Conservation (phyloP, 2,329 filamentous ascomycete species). For the Dothiorella sarmentorum region DNA sequence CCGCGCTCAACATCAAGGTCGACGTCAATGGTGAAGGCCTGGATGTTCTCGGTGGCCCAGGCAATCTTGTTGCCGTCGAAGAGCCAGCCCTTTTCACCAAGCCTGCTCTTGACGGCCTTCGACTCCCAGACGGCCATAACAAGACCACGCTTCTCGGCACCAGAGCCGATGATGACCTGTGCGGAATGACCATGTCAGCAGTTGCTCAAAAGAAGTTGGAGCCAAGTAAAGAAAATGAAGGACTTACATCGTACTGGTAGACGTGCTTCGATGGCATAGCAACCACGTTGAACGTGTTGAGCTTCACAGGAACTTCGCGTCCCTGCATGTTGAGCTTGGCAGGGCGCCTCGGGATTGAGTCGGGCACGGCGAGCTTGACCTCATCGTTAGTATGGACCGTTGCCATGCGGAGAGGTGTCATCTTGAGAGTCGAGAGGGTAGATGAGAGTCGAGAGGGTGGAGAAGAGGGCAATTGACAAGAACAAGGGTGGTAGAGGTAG, state of each 20-base stretch:
- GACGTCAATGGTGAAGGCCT: slow-evolving; percentile 49
- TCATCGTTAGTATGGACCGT: slow-evolving; percentile 1
- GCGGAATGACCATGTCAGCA: slow-evolving; percentile 8
- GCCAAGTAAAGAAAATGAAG: neutral
- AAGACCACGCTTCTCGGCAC: slow-evolving; percentile 61
- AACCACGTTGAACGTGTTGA: slow-evolving; percentile 74
- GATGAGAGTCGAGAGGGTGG: neutral
- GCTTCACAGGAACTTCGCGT: slow-evolving; percentile 37
- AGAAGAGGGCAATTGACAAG: neutral
- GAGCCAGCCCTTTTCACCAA: slow-evolving; percentile 63
- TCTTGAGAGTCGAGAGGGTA: neutral
- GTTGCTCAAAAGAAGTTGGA: slow-evolving; percentile 10
- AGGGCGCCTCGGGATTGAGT: slow-evolving; percentile 34
- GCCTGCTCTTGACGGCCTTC: slow-evolving; percentile 52
- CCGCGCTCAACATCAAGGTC: slow-evolving; percentile 69
- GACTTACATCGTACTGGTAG: slow-evolving; percentile 80
- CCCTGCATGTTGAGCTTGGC: slow-evolving; percentile 39
- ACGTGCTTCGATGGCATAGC: slow-evolving; percentile 60
- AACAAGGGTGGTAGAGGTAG: neutral
- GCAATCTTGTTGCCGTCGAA: slow-evolving; percentile 83
- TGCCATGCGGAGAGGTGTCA: no score
- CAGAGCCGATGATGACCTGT: slow-evolving; percentile 65
- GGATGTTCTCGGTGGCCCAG: slow-evolving; percentile 53
- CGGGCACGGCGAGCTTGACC: slow-evolving; percentile 27
- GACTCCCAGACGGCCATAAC: slow-evolving; percentile 76